A percentile compares a stretch with the other conserved stretches of the same genome.
These are phyloP conservation scores for Colletotrichum aenigma DNA, from an alignment of 2,329 filamentous ascomycete genomes.

Conservation along the genomic window DNA sequence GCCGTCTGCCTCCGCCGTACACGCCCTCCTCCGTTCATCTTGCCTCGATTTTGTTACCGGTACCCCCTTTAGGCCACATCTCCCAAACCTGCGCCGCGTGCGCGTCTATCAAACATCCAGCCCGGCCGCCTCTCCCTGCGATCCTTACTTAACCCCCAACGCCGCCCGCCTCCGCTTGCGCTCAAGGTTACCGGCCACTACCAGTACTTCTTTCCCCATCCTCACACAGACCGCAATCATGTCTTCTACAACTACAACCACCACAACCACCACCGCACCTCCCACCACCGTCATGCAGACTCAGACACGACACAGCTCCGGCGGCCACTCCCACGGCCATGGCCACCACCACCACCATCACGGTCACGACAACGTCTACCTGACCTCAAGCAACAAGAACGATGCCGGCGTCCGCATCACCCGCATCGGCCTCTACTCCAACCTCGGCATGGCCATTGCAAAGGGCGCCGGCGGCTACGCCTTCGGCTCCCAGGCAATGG, in stretches of 20 bases:
- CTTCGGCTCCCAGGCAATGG: conserved; percentile 93
- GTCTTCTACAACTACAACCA: conserved; percentile 38
- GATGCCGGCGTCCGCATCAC: conserved; percentile 96
- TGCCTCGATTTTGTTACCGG: conserved; percentile 11
- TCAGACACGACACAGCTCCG: conserved; percentile 46
- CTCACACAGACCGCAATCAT: conserved; percentile 27
- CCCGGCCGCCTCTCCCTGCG: conserved; percentile 5
- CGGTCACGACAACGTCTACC: conserved; percentile 78
- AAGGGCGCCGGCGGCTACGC: conserved; percentile 92
- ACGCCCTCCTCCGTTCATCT: conserved; percentile 26
- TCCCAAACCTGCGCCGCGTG: conserved; percentile 21
- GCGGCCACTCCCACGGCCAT: conserved; percentile 54
- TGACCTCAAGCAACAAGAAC: conserved; percentile 82
- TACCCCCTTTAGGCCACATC: conserved; percentile 32
- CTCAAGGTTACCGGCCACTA: neutral
- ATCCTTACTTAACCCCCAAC: conserved; percentile 19
- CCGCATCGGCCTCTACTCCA: conserved; percentile 84
- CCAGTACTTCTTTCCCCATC: neutral
- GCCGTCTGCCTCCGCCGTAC: conserved; percentile 24
- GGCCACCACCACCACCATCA: conserved; percentile 69
- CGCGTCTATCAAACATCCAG: conserved; percentile 18
- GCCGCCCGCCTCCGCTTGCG: conserved; percentile 6
- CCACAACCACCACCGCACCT: conserved; percentile 28
- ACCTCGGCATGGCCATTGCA: conserved; percentile 90
- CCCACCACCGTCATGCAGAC: conserved; percentile 37